Evolutionary conservation across 2,329 filamentous ascomycete species (phyloP), one percentile per base, ranked within the genome.

Genomic region (Ophiostoma novo-ulmi): DNA sequence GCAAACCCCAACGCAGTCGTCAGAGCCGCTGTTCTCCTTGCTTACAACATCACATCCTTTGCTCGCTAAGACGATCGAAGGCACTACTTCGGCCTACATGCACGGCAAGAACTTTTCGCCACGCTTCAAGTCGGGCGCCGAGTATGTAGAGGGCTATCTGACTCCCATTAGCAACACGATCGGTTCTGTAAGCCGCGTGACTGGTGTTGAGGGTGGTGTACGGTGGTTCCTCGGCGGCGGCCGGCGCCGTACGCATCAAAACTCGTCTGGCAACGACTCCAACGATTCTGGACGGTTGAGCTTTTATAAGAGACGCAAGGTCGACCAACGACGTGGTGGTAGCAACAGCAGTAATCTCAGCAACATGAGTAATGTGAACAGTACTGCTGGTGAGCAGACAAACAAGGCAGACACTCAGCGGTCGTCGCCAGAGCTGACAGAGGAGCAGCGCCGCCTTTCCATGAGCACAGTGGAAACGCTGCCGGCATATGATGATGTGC

Each of bases 41-140:
- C 86, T 98, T 31, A 96, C 93, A 0, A 94, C 92, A 2, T 92
- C 92, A 0, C 93, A 97, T 77, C 94, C 94, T 0, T 84, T 96
- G 73, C 86, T 97, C 20, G 93, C 92, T 11, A 92, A 88, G 38
- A 93, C 93, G 0, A 94, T 97, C 75, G 92, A 92, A 74, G 89
- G 90, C 69, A 94, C 93, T 0, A 86, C 94, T 8, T 93, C 91
- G 1, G 92, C 92, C 1, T 98, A 98, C 78, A 90, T 91, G 38
- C 89, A 87, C 2, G 93, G 92, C 13, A 97, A 98, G 80, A 92
- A 94, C 75, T 96, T 94, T 76, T 96, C 93, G 1, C 93, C 94
- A 0, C 87, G 72, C 1, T 92, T 97, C 77, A 93, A 92, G 79
- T 91, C 91, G n/a, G 88, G 93, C 72, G 94, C 92, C 67, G 93